Conservation (phyloP, 2,329 filamentous ascomycete genomes). For the Alternaria sp. region DNA sequence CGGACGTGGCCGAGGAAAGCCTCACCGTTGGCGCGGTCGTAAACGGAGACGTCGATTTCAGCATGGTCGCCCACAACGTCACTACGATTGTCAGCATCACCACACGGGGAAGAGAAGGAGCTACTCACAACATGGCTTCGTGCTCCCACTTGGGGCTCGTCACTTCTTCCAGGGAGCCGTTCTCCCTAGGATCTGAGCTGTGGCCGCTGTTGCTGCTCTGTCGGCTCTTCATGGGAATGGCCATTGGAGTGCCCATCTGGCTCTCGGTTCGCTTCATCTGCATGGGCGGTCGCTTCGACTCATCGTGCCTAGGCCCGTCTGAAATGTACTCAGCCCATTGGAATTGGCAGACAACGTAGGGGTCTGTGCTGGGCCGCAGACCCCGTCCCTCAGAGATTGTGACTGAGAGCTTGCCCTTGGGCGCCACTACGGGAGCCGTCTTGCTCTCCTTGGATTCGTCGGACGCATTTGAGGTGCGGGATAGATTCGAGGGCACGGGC, state of each 20-base stretch:
- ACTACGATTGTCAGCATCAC: slow-evolving; percentile 56
- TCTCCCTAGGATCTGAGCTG: slow-evolving; percentile 62
- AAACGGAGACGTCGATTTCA: slow-evolving; percentile 90
- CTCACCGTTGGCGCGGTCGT: slow-evolving; percentile 84
- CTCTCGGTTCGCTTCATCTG: slow-evolving; percentile 72
- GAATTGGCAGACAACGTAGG: slow-evolving; percentile 95
- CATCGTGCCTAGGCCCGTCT: slow-evolving; percentile 73
- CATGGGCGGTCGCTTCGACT: slow-evolving; percentile 53
- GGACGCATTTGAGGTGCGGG: slow-evolving; percentile 58
- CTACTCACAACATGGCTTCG: slow-evolving; percentile 87
- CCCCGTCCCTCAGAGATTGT: slow-evolving; percentile 87
- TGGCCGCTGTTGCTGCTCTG: slow-evolving; percentile 95
- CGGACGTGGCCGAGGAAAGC: slow-evolving; percentile 91
- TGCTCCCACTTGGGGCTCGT: slow-evolving; percentile 96
- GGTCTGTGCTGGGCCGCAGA: slow-evolving; percentile 80
- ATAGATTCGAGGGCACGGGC: slow-evolving; percentile 51
- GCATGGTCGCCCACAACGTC: slow-evolving; percentile 93
- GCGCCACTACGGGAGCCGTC: slow-evolving; percentile 67
- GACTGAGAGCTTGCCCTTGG: slow-evolving; percentile 88
- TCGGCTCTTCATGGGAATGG: slow-evolving; percentile 94
- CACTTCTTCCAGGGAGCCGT: slow-evolving; percentile 66
- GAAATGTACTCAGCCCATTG: slow-evolving; percentile 97
- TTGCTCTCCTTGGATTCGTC: slow-evolving; percentile 48
- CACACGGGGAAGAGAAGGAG: not conserved
- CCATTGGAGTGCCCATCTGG: slow-evolving; percentile 84